phyloP scores from a whole-genome alignment of 2,329 filamentous ascomycete species.

The Fusarium vanettenii region DNA sequence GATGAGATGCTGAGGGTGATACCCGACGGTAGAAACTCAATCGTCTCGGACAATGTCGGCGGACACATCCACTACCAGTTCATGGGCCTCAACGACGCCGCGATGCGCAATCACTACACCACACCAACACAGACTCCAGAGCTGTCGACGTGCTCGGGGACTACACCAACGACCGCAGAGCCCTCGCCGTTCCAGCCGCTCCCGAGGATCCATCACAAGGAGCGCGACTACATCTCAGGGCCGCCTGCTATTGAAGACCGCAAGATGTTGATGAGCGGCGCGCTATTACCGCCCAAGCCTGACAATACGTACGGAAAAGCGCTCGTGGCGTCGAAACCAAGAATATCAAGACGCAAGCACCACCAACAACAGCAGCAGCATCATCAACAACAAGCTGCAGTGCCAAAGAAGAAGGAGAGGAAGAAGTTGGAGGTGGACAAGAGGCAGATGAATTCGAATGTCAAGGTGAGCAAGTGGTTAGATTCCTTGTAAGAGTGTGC shows the following conservation, averaged over 20 bases:
- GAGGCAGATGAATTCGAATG: constrained; percentile 31
- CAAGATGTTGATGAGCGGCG: constrained; percentile 25
- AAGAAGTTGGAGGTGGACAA: constrained; percentile 26
- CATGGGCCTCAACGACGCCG: constrained; percentile 13
- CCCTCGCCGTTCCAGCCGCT: not conserved
- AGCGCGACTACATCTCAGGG: constrained; percentile 14
- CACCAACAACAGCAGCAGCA: not conserved
- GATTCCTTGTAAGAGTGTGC: constrained; percentile 7
- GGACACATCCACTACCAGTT: constrained; percentile 41
- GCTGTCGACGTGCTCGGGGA: constrained; percentile 23
- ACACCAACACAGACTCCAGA: not conserved
- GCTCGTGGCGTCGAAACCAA: constrained; percentile 12
- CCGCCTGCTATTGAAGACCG: not conserved
- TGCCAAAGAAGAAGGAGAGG: constrained; percentile 30
- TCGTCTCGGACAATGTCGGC: constrained; percentile 30
- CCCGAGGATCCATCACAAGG: not conserved
- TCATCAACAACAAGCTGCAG: not conserved
- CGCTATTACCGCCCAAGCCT: constrained; percentile 8
- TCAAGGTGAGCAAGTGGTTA: constrained; percentile 39
- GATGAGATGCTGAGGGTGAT: constrained; percentile 22
- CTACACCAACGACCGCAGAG: constrained; percentile 10
- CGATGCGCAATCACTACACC: not conserved
- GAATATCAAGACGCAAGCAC: not conserved
- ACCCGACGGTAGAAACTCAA: constrained; percentile 32
- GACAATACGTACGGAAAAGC: constrained; percentile 2